Evolutionary conservation across 2,329 filamentous ascomycete genomes (phyloP).

Genomic region (Alternaria arbusti): DNA sequence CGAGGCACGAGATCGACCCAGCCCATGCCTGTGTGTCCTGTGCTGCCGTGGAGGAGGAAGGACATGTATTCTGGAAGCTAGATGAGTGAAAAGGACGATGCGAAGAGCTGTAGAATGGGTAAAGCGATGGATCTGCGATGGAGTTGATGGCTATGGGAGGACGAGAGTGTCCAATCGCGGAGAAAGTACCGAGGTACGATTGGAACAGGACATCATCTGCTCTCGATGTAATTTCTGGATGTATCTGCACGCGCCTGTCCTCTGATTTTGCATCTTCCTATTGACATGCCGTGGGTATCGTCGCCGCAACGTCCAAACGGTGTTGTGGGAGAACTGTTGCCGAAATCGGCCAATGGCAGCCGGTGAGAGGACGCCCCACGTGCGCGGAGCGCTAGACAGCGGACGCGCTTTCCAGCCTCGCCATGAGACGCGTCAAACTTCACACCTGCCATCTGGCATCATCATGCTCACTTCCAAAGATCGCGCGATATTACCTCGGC

Average conservation of each 20-base stretch:
- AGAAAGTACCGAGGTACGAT: constrained; percentile 5
- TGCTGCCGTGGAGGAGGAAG: constrained; percentile 41
- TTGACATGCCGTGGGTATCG: background rate
- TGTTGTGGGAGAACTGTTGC: too few species aligned
- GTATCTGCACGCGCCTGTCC: too few species aligned
- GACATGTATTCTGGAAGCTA: constrained; percentile 28
- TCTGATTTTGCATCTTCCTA: background rate
- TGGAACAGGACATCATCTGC: background rate
- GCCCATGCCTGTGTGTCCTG: constrained; percentile 42
- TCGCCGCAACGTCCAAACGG: too few species aligned
- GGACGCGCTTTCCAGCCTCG: background rate
- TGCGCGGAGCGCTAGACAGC: background rate
- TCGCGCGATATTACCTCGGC: background rate
- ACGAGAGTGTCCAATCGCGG: background rate
- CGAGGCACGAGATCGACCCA: constrained; percentile 49
- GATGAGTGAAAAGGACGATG: background rate
- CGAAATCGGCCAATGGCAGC: background rate
- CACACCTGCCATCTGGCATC: background rate
- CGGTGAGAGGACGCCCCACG: background rate
- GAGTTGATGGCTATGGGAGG: background rate
- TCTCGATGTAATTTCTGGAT: background rate
- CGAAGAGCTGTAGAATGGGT: background rate
- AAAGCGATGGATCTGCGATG: background rate
- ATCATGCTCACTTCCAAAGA: background rate
- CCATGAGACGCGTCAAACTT: background rate